These are phyloP conservation scores for Mortierella sp. DNA, from an alignment of 371 early-diverging fungal genomes.

Conservation along the genomic window DNA sequence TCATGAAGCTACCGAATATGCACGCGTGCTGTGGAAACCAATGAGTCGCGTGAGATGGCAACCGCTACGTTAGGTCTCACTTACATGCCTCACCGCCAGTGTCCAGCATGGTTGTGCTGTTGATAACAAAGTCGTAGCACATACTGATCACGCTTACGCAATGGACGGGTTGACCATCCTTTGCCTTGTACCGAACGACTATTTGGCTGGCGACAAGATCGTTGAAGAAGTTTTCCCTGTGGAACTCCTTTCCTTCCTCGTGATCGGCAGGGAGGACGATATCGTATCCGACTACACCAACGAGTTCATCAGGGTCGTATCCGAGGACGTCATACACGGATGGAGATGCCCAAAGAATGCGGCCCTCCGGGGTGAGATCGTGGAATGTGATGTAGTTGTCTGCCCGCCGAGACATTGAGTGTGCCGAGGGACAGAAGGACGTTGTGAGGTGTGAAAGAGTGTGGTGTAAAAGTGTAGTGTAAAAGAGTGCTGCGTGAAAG, in stretches of 20 bases:
- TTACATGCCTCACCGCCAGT: neutral
- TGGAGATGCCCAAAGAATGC: slow-evolving; percentile 6
- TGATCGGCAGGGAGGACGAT: neutral
- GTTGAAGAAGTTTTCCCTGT: slow-evolving; percentile 7
- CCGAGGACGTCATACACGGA: neutral
- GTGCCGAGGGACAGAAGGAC: too few species aligned
- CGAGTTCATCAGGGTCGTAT: slow-evolving; percentile 5
- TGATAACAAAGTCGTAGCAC: slow-evolving; percentile 16
- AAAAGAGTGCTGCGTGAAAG: too few species aligned
- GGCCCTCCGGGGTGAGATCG: neutral
- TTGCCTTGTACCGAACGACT: slow-evolving; percentile 3
- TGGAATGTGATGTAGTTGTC: too few species aligned
- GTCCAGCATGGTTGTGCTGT: slow-evolving; percentile 1
- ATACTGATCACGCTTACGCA: slow-evolving; percentile 6
- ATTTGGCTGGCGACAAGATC: slow-evolving; percentile 14
- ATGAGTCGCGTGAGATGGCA: too few species aligned
- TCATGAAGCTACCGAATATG: neutral
- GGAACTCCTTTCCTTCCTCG: neutral
- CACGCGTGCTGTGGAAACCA: too few species aligned
- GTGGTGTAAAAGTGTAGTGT: too few species aligned
- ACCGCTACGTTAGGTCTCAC: too few species aligned
- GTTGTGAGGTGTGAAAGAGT: too few species aligned
- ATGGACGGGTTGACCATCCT: neutral
- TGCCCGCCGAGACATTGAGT: too few species aligned
- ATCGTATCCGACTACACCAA: neutral